phyloP scores from a whole-genome alignment of 1,139 yeast genomes.

The Nadsonia commutata region DNA sequence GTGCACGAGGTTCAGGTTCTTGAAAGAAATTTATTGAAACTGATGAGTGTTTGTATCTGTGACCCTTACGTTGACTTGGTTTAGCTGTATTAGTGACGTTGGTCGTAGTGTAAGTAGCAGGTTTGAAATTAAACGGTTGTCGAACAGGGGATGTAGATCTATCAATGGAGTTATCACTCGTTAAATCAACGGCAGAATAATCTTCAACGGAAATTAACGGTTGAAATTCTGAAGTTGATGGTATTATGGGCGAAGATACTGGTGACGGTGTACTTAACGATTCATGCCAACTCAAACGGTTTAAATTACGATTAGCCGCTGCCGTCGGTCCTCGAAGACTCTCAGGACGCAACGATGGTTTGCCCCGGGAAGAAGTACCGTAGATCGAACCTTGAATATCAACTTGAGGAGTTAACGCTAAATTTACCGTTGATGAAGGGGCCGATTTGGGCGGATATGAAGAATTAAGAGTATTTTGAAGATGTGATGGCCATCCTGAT shows the following conservation, averaged over 20 bases:
- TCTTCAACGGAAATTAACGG: not conserved
- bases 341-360: not conserved
- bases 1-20: conserved; percentile 69
- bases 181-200: not conserved
- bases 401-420: not conserved
- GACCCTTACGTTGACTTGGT: conserved; percentile 67
- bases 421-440: not conserved
- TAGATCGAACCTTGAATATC: not conserved
- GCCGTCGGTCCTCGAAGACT: not conserved
- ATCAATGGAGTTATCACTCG: not conserved
- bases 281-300: not conserved
- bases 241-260: not conserved
- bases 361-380: not conserved
- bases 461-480: not conserved
- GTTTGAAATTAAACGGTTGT: conserved; percentile 25
- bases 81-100: too few species aligned
- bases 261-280: too few species aligned
- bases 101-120: conserved; percentile 15
- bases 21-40: conserved; percentile 92
- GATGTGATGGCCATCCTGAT: not conserved
- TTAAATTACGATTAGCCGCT: not conserved
- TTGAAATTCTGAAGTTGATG: not conserved
- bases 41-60: conserved; percentile 91
- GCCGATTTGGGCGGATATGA: too few species aligned
- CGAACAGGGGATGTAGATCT: not conserved